phyloP scores from a whole-genome alignment of 371 early-diverging fungal genomes.

The Mucor plumbeus region DNA sequence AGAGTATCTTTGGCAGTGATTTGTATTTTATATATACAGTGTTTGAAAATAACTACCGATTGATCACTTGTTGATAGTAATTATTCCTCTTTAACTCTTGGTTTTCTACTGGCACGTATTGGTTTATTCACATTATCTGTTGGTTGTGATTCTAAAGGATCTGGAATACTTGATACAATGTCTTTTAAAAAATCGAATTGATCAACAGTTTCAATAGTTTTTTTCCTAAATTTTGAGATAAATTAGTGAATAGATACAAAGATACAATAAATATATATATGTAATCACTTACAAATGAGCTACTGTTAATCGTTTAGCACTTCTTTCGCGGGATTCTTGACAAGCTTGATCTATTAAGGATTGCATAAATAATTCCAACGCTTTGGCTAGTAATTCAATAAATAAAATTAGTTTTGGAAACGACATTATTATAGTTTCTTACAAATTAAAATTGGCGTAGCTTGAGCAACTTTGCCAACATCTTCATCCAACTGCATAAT shows the following conservation, averaged over 20 bases:
- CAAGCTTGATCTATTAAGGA: conserved; percentile 86
- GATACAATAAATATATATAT: background rate
- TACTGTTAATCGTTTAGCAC: conserved; percentile 83
- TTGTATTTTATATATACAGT: too few relatives aligned
- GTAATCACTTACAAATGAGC: conserved; percentile 77
- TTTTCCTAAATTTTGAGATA: conserved; percentile 65
- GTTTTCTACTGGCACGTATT: conserved; percentile 31
- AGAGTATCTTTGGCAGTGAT: too few relatives aligned
- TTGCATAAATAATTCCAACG: conserved; percentile 94
- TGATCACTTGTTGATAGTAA: background rate
- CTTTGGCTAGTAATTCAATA: conserved; percentile 69
- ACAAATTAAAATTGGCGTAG: conserved; percentile 97
- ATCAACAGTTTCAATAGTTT: conserved; percentile 81
- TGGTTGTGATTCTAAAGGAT: conserved; percentile 60
- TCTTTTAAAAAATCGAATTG: conserved; percentile 95
- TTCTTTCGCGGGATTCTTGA: conserved; percentile 79
- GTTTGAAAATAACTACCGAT: background rate
- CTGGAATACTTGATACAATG: conserved; percentile 85
- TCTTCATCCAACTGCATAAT: conserved; percentile 99
- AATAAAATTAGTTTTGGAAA: background rate
- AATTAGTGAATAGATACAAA: background rate
- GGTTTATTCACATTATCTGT: conserved; percentile 19
- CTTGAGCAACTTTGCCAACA: conserved; percentile 99
- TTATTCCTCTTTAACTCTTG: conserved; percentile 23
- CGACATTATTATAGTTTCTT: conserved; percentile 31